Evolutionary conservation across 768 basidiomycete species (phyloP).

Genomic region (Boletales sp.): DNA sequence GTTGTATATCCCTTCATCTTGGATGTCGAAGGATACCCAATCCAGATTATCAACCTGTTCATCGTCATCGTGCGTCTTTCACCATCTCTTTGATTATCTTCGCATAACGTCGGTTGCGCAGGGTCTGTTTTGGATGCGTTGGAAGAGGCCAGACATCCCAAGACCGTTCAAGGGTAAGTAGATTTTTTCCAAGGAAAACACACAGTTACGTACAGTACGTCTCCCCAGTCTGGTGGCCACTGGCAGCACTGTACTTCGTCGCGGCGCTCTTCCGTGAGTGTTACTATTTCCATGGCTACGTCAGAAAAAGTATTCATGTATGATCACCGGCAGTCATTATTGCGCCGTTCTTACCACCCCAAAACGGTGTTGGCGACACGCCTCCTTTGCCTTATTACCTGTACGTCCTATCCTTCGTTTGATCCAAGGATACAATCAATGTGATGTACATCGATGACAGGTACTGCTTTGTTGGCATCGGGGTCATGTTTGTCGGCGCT

Average conservation of each 20-base stretch:
- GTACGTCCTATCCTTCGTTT: slow-evolving; percentile 16
- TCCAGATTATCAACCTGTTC: slow-evolving; percentile 55
- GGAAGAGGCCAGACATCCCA: slow-evolving; percentile 42
- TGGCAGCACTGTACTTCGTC: slow-evolving; percentile 53
- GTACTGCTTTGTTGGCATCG: slow-evolving; percentile 54
- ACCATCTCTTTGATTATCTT: slow-evolving; percentile 20
- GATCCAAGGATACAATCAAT: slow-evolving; percentile 28
- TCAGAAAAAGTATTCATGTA: slow-evolving; percentile 32
- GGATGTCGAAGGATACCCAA: slow-evolving; percentile 48
- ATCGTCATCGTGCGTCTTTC: slow-evolving; percentile 43
- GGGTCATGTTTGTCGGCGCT: slow-evolving; percentile 42
- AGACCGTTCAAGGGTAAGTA: slow-evolving; percentile 52
- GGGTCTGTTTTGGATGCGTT: slow-evolving; percentile 58
- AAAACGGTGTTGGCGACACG: slow-evolving; percentile 54
- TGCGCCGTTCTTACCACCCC: slow-evolving; percentile 52
- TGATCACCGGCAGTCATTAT: slow-evolving; percentile 34
- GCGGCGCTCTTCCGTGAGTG: slow-evolving; percentile 49
- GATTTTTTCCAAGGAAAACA: neutral
- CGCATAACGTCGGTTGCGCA: slow-evolving; percentile 14
- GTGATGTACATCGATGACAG: slow-evolving; percentile 26
- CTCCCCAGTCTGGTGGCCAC: slow-evolving; percentile 48
- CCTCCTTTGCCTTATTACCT: slow-evolving; percentile 59
- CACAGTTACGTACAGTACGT: neutral
- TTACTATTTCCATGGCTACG: neutral
- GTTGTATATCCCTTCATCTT: slow-evolving; percentile 62